phyloP scores from a whole-genome alignment of 306 rosid genomes.

The Fagus crenata region DNA sequence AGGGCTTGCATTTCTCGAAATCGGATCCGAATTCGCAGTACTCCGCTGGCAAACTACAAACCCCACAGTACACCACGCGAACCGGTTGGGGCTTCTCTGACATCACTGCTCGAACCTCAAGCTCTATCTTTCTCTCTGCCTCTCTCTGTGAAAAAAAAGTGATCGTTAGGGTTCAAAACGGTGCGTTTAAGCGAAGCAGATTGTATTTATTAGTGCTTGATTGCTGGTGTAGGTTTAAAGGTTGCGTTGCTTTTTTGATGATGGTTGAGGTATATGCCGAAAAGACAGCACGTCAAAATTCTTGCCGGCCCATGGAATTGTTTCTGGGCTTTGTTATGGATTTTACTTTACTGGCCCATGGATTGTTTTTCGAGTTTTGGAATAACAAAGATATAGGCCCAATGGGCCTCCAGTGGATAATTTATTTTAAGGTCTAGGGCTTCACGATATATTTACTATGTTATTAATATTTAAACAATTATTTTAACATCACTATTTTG shows the following conservation, averaged over 20 bases:
- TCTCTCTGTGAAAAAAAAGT: not conserved
- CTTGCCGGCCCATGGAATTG: not conserved
- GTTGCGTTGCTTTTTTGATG: not conserved
- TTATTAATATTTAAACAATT: too few relatives aligned
- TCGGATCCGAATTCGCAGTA: slow-evolving; percentile 97
- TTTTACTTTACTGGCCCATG: too few relatives aligned
- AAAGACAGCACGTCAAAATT: not conserved
- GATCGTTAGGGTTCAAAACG: slow-evolving; percentile 30
- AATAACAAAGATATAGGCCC: too few relatives aligned
- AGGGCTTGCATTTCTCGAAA: slow-evolving; percentile 96
- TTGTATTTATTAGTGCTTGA: not conserved
- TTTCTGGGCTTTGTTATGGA: too few relatives aligned
- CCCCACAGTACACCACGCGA: slow-evolving; percentile 65
- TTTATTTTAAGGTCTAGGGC: too few relatives aligned
- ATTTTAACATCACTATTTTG: too few relatives aligned
- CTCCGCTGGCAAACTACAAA: slow-evolving; percentile 81
- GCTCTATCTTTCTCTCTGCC: not conserved
- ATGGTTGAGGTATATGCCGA: not conserved
- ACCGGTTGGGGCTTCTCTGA: slow-evolving; percentile 93
- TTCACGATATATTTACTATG: too few relatives aligned
- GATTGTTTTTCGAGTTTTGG: too few relatives aligned
- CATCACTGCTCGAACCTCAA: slow-evolving; percentile 44
- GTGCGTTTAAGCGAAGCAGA: slow-evolving; percentile 41
- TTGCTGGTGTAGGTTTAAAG: not conserved
- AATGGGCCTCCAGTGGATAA: too few relatives aligned